Percentiles rank a stretch among this genome's conserved stretches.
Evolutionary conservation across 495 filamentous ascomycete genomes (phyloP).

Genomic region (Aspergillus nanangensis): DNA sequence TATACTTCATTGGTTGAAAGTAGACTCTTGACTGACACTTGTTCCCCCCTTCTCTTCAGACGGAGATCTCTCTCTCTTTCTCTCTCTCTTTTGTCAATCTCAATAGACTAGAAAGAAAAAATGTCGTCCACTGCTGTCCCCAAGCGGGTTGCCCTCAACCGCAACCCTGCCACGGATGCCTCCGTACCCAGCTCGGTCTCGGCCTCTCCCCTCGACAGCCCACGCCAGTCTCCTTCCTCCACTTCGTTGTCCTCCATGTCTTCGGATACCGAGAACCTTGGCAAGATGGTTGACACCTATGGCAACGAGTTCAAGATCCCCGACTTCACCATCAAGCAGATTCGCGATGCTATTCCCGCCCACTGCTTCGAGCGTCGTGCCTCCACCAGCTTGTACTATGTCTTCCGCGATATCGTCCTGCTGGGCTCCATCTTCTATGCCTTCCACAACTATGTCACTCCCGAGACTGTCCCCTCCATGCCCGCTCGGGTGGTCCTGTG

Average conservation of each 20-base stretch:
- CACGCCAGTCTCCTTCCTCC: constrained; percentile 73
- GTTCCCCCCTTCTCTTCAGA: too few species aligned
- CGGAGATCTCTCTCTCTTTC: not conserved
- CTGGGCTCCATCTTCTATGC: constrained; percentile 56
- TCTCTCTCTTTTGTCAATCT: constrained; percentile 6
- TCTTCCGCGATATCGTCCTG: constrained; percentile 54
- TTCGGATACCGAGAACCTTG: constrained; percentile 44
- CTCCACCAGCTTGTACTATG: constrained; percentile 55
- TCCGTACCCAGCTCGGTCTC: constrained; percentile 59
- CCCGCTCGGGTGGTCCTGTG: constrained; percentile 47
- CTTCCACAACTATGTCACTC: constrained; percentile 64
- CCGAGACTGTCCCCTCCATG: constrained; percentile 53
- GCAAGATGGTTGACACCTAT: constrained; percentile 62
- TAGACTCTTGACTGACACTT: too few species aligned
- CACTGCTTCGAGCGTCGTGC: constrained; percentile 66
- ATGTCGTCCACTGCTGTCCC: constrained; percentile 60
- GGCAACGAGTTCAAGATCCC: constrained; percentile 69
- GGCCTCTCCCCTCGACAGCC: constrained; percentile 64
- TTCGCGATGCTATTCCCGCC: constrained; percentile 57
- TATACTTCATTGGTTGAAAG: too few species aligned
- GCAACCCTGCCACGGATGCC: constrained; percentile 49
- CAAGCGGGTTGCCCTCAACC: constrained; percentile 47
- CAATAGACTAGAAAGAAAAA: too few species aligned
- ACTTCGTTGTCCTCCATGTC: constrained; percentile 89
- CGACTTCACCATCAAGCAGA: constrained; percentile 68